phyloP scores from a whole-genome alignment of 306 rosid genomes.

The Malus orientalis region DNA sequence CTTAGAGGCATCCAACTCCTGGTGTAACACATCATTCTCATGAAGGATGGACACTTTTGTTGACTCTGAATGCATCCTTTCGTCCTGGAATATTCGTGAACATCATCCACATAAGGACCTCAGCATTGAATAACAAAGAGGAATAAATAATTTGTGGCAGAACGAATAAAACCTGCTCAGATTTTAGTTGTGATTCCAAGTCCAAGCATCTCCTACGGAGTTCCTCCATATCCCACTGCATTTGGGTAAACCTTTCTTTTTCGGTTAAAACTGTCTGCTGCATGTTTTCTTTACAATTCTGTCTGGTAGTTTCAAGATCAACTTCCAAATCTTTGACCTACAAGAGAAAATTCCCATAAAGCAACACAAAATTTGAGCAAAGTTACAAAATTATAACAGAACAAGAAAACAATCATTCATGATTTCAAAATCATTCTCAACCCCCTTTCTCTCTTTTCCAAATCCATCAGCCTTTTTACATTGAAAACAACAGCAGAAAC shows the following conservation, averaged over 20 bases:
- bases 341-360: conserved; percentile 3
- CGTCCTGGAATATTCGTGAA: conserved; percentile 55
- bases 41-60: conserved; percentile 45
- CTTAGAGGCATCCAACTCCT: conserved; percentile 58
- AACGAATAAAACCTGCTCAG: conserved; percentile 55
- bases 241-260: conserved; percentile 72
- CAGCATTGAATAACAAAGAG: conserved; percentile 18
- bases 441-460: not conserved
- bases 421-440: not conserved
- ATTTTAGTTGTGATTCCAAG: conserved; percentile 51
- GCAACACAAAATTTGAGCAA: not conserved
- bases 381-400: not conserved
- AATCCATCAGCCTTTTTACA: not conserved
- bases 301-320: conserved; percentile 75
- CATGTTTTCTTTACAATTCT: conserved; percentile 64
- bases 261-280: conserved; percentile 65
- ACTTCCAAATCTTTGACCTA: conserved; percentile 89
- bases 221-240: conserved; percentile 90
- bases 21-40: conserved; percentile 66
- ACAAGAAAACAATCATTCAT: too few relatives aligned
- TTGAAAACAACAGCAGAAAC: too few relatives aligned
- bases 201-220: conserved; percentile 64
- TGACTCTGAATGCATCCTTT: conserved; percentile 52
- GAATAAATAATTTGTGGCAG: conserved; percentile 10
- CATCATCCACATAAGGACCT: conserved; percentile 12